Base-by-base conservation (phyloP, 805 yeast genomes). In the Kregervanrija delftensis region DNA sequence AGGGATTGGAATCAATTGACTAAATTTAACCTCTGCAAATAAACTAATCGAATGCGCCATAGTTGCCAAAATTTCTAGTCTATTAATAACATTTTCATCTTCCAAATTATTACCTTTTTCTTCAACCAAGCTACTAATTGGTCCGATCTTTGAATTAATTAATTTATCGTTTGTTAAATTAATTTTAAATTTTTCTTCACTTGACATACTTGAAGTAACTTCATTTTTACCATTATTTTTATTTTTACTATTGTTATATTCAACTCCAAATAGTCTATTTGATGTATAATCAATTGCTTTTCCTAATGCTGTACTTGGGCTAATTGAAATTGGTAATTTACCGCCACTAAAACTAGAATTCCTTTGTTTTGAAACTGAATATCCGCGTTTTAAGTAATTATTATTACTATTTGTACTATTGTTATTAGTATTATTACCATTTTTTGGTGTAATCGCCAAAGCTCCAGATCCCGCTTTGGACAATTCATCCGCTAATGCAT, bases 401-500 rank as follows among this genome's bases (percentile, higher is more conserved):
- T 41, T 41, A 37, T 37, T 15, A 5, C 37, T 28, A n/a, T 35
- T 14, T 17, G 43, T 14, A 32, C 36, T 42, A 11, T 49, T 13
- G 77, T 69, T 13, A 31, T 14, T 32, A 11, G 14, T 22, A 35
- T 30, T 37, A 16, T 30, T 22, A 17, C 30, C 36, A 31, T 38
- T 45, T n/a, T 46, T 43, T 4, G 51, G 41, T 1, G 52, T 47
- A 51, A 61, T 62, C 10, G 69, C 67, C 48, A 69, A 71, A 1
- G 76, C 81, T 31, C 73, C 71, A 5, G 73, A 40, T 1, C 65
- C 61, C 0, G 60, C 60, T 32, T 81, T 81, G 3, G 81, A 81
- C 42, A 91, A 67, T 60, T 90, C 96, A 63, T 91, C 98, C 3
- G 99, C 99, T 46, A 93, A 71, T 2, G 96, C 91, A 67, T 91